These are phyloP conservation scores for Phytopythium helicoides DNA, from an alignment of 352 stramenopile genomes.

Conservation along the genomic window DNA sequence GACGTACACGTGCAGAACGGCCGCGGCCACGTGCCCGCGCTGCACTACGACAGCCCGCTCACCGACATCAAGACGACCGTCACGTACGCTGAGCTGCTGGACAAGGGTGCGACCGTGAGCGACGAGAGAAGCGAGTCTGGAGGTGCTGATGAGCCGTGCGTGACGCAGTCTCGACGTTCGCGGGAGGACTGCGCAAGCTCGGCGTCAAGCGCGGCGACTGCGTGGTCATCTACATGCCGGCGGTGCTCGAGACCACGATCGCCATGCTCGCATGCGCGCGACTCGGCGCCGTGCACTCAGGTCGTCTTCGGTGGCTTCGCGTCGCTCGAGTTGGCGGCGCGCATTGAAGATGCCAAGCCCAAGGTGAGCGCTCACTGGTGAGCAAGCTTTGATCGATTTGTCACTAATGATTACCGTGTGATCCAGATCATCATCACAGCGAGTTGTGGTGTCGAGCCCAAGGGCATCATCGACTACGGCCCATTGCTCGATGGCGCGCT, in stretches of 20 bases:
- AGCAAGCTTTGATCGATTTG: slow-evolving; percentile 72
- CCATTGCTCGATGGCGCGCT: slow-evolving; percentile 68
- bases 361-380: slow-evolving; percentile 72
- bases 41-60: slow-evolving; percentile 61
- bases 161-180: slow-evolving; percentile 51
- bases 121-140: not conserved
- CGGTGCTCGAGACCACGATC: slow-evolving; percentile 93
- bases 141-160: no score
- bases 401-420: slow-evolving; percentile 70
- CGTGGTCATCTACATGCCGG: slow-evolving; percentile 98
- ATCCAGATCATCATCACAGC: slow-evolving; percentile 62
- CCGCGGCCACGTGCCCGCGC: slow-evolving; percentile 44
- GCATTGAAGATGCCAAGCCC: slow-evolving; percentile 79
- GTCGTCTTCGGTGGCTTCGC: slow-evolving; percentile 93
- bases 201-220: slow-evolving; percentile 85
- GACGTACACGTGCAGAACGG: slow-evolving; percentile 55
- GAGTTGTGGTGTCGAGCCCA: slow-evolving; percentile 61
- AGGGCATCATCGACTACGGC: slow-evolving; percentile 73
- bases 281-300: slow-evolving; percentile 93
- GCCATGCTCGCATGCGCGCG: slow-evolving; percentile 96
- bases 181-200: slow-evolving; percentile 51
- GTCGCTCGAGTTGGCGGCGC: slow-evolving; percentile 72
- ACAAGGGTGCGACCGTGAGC: slow-evolving; percentile 37
- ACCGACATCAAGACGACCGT: slow-evolving; percentile 55
- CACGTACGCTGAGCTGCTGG: slow-evolving; percentile 74